Evolutionary conservation across 2,329 filamentous ascomycete genomes (phyloP), one percentile per base, ranked within the genome.

Genomic region (Cephalotrichum gorgonifer): DNA sequence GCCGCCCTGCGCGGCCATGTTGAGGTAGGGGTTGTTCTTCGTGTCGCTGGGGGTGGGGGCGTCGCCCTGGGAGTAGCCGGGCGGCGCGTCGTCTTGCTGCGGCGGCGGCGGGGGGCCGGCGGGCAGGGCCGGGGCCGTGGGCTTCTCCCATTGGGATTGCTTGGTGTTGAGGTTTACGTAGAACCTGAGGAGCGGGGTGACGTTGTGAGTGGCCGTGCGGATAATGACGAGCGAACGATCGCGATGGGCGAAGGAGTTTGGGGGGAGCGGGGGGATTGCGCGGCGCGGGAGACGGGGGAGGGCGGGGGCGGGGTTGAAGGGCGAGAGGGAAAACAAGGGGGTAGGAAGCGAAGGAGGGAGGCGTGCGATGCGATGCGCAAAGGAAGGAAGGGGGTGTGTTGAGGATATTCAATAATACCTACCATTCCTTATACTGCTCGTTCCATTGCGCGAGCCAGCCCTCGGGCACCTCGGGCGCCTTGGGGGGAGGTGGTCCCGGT

Each of bases 101-200:
- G 55, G 25, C 60, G 62, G 3, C 74, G 65, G 26, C 71, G 69
- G 48, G 61, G 58, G 51, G 25, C 47, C 56, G 26, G 61, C 64
- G 7, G 74, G 65, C 55, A 78, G 76, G 47, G 81, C 80, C 41
- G 86, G 83, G 48, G 75, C 75, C 33, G 81, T 87, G 17, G 89
- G 89, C 56, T 80, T 84, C 4, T 95, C 86, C 90, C 90, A 96
- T 75, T 91, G 86, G 5, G 90, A 95, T 62, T 85, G 76, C 60
- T 93, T 93, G 55, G 89, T 95, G 65, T 83, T 79, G 53, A 86
- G 79, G 70, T 96, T 93, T 52, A 95, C 86, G 70, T 86, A 96
- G 77, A 93, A 95, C 84, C 85, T 88, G 54, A 7, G 28, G 22
- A n/a, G n/a, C n/a, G n/a, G n/a, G n/a, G n/a, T n/a, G n/a, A n/a